Conservation (phyloP, 148 eudicot genomes). For the Dianthus caryophyllus region DNA sequence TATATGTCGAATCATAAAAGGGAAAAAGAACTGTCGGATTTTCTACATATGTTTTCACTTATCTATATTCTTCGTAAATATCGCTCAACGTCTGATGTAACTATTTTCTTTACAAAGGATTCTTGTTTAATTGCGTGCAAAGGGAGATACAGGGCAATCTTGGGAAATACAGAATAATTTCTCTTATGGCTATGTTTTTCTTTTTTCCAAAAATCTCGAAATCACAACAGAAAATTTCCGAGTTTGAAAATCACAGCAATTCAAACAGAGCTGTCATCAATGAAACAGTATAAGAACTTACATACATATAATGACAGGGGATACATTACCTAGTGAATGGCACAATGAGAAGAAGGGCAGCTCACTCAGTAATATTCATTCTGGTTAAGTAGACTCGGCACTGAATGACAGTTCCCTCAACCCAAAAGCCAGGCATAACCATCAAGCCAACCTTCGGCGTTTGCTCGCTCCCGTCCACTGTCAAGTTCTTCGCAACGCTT, state of each 20-base stretch:
- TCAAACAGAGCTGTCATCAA: constrained; percentile 5
- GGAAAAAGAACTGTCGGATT: too few relatives aligned
- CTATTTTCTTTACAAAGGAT: too few relatives aligned
- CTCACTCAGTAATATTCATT: constrained; percentile 58
- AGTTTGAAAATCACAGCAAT: constrained; percentile 4
- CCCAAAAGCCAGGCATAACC: constrained; percentile 98
- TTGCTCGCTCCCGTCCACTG: constrained; percentile 40
- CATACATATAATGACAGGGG: constrained; percentile 16
- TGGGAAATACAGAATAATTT: too few relatives aligned
- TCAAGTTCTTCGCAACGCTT: constrained; percentile 54
- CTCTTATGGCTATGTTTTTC: too few relatives aligned
- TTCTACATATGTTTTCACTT: too few relatives aligned
- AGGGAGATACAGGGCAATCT: too few relatives aligned
- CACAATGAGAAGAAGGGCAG: neutral
- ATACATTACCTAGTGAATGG: constrained; percentile 16
- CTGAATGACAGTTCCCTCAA: constrained; percentile 71
- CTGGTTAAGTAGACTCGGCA: constrained; percentile 73
- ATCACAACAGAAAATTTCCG: too few relatives aligned
- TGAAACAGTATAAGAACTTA: neutral
- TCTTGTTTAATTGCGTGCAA: too few relatives aligned
- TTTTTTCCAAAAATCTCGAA: too few relatives aligned
- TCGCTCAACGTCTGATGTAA: too few relatives aligned
- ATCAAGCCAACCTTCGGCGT: constrained; percentile 81
- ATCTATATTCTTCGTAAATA: too few relatives aligned
- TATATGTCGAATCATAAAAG: too few relatives aligned